phyloP scores from a whole-genome alignment of 371 early-diverging fungal genomes.

The Lichtheimia hyalospora region DNA sequence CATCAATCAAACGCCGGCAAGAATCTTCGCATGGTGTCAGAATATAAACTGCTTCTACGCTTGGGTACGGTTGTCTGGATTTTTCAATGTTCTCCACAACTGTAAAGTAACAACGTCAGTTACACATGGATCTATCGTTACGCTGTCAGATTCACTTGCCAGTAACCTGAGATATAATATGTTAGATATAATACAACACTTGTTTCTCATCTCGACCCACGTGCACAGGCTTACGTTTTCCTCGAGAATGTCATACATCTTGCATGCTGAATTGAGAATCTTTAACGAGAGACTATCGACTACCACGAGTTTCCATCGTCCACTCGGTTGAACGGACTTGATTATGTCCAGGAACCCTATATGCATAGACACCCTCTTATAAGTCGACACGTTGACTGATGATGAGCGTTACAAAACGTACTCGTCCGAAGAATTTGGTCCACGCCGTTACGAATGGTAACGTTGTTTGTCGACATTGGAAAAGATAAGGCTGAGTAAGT shows the following conservation, averaged over 20 bases:
- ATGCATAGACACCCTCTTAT: constrained; percentile 22
- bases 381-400: not conserved
- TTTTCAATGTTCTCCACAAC: constrained; percentile 76
- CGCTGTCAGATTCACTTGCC: not conserved
- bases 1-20: constrained; percentile 76
- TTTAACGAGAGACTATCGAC: constrained; percentile 84
- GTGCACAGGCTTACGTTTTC: constrained; percentile 77
- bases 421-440: constrained; percentile 17
- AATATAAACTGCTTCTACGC: constrained; percentile 91
- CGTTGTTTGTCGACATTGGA: not conserved
- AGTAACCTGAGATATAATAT: constrained; percentile 16
- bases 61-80: constrained; percentile 80
- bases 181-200: not conserved
- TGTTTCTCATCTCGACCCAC: not conserved
- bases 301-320: constrained; percentile 89
- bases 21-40: constrained; percentile 81
- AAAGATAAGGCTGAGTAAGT: no score
- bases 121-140: not conserved
- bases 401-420: not conserved
- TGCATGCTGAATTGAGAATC: constrained; percentile 84
- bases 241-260: constrained; percentile 91
- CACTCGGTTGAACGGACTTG: constrained; percentile 65
- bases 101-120: constrained; percentile 1
- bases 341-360: constrained; percentile 73
- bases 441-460: constrained; percentile 10